Conservation (phyloP, 805 yeast species). For the Saccharomycopsis sp. region DNA sequence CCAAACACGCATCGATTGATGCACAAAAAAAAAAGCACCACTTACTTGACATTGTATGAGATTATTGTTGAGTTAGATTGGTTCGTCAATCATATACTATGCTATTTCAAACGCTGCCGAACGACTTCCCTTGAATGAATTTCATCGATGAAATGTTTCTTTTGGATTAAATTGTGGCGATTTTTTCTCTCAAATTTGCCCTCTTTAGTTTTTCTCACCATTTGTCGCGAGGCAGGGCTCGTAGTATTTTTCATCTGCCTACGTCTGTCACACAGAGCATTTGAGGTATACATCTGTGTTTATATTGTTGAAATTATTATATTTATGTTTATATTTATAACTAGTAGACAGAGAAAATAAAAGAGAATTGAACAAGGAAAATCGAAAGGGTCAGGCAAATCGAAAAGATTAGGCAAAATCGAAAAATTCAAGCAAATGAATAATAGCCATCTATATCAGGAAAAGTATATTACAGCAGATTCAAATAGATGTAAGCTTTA, state of each 20-base stretch:
- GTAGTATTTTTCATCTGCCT: neutral
- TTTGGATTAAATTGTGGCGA: neutral
- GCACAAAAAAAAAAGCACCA: neutral
- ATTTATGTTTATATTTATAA: no score
- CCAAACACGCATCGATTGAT: neutral
- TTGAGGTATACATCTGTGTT: no score
- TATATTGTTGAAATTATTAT: no score
- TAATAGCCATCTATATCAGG: neutral
- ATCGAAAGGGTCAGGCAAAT: no score
- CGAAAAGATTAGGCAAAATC: no score
- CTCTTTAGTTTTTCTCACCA: no score
- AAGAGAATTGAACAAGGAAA: neutral
- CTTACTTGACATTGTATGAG: conserved; percentile 1
- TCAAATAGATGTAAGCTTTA: neutral
- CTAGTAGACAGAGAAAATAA: neutral
- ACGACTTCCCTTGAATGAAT: neutral
- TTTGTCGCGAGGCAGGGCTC: neutral
- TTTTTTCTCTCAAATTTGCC: neutral
- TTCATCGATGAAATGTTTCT: neutral
- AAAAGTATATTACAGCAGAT: neutral
- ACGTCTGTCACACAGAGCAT: no score
- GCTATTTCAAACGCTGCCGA: neutral
- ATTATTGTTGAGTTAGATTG: neutral
- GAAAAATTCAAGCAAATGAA: no score
- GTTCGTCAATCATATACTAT: neutral